Evolutionary conservation across 345 rosid genomes (phyloP), one percentile per base, ranked within the genome.

Genomic region (Salix udensis): DNA sequence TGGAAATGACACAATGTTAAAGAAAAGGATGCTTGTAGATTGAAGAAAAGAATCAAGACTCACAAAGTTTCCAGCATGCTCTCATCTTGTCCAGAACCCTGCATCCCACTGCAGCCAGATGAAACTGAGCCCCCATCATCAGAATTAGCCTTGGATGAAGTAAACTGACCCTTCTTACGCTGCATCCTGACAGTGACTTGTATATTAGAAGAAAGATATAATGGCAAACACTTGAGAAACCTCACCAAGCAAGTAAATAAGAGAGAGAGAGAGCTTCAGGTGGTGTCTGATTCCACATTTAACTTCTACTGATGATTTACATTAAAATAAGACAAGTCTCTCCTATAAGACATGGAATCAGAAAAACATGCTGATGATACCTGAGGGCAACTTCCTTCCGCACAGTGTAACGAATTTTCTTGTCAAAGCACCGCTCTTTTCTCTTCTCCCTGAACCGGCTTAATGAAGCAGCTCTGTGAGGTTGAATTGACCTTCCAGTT

Each of bases 381-480:
- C 87, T 82, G 14, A 80, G 82, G n/a, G 89, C 89, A 68, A 86
- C 87, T 74, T 86, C 87, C 80, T 86, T 84, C 40, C 87, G 76
- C n/a, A 84, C 85, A 6, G 21, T 80, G 78, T 86, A 86, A n/a
- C 86, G 84, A 16, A 86, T 84, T 82, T 84, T 86, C 84, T 86
- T 84, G 40, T 84, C 89, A 65, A 84, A 84, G 71, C 86, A 82
- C 31, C 87, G 77, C 58, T 86, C 89, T 67, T 86, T 86, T 62
- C 89, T 76, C 78, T 86, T 86, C 84, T 86, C 86, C 68, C 87
- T 61, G 36, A 84, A 84, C 50, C 87, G 80, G 65, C 42, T 79
- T 69, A 86, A 77, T 55, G 89, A 86, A 55, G 87, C 89, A 55
- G 81, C 84, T 78, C 89, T 80, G 2, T 80, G 86, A 48, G 84